Evolutionary conservation across 257 asterid species (phyloP).

Genomic region (Solanum bukasovii): DNA sequence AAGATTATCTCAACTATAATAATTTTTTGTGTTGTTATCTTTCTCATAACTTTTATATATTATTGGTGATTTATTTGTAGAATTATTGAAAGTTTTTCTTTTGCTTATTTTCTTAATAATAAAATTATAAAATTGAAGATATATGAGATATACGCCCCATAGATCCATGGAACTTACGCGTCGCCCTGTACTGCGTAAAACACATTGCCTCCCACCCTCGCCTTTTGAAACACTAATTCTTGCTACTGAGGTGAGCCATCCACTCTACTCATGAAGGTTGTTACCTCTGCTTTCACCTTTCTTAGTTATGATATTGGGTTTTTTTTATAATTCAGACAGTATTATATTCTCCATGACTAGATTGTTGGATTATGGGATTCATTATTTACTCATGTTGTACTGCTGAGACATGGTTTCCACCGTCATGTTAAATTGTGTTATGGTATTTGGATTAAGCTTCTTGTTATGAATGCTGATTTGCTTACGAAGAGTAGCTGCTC

Average conservation of each 20-base stretch:
- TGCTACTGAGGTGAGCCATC: not conserved
- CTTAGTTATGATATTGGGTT: not conserved
- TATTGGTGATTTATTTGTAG: not conserved
- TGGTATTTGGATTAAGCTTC: not conserved
- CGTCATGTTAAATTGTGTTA: not conserved
- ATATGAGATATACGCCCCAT: not conserved
- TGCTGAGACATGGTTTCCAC: not conserved
- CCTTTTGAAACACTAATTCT: not conserved
- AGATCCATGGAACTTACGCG: not conserved
- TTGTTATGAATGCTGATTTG: not conserved
- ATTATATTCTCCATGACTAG: not conserved
- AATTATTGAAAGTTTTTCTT: not conserved
- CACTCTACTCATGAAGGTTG: not conserved
- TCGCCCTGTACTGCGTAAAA: not conserved
- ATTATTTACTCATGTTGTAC: not conserved
- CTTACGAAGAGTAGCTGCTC: not conserved
- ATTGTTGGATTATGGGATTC: not conserved
- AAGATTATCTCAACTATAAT: not conserved
- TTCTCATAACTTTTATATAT: too few species aligned
- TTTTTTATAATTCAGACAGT: not conserved
- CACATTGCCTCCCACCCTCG: not conserved
- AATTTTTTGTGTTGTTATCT: not conserved
- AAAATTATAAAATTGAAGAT: too few species aligned
- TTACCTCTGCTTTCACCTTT: not conserved
- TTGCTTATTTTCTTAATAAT: not conserved